Percentiles rank a stretch among this genome's conserved stretches.
Conservation (phyloP, 371 early-diverging fungal species). For the Coemansia sp. region DNA sequence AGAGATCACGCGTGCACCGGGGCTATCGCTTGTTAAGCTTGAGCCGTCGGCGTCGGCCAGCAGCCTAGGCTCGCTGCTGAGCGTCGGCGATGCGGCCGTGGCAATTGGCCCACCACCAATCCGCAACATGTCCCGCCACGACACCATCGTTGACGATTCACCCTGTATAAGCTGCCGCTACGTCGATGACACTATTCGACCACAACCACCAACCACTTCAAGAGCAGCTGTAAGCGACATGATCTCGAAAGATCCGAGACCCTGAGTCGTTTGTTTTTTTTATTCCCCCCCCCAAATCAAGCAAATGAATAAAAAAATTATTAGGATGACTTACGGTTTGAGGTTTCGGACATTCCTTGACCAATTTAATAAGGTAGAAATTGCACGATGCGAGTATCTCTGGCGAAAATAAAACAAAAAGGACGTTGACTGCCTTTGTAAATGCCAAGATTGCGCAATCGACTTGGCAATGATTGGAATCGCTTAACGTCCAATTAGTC, state of each 20-base stretch:
- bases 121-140: slow-evolving; percentile 12
- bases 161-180: neutral
- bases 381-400: too few species aligned
- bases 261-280: neutral
- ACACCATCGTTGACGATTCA: slow-evolving; percentile 18
- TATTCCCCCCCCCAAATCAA: too few species aligned
- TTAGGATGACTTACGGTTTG: too few species aligned
- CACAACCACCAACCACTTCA: neutral
- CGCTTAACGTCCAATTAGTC: too few species aligned
- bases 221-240: neutral
- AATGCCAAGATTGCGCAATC: too few species aligned
- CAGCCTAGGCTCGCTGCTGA: neutral
- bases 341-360: too few species aligned
- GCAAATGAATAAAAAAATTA: too few species aligned
- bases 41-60: neutral
- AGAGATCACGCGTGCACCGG: neutral
- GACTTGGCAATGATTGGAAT: too few species aligned
- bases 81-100: neutral
- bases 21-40: too few species aligned
- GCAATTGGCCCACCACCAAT: neutral
- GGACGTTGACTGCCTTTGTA: too few species aligned
- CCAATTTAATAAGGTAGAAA: too few species aligned
- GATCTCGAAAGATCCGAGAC: neutral
- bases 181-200: neutral
- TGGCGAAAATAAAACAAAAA: too few species aligned